These are phyloP conservation scores for Skeletonema menzelii DNA, from an alignment of 108 stramenopile species.

Conservation along the genomic window DNA sequence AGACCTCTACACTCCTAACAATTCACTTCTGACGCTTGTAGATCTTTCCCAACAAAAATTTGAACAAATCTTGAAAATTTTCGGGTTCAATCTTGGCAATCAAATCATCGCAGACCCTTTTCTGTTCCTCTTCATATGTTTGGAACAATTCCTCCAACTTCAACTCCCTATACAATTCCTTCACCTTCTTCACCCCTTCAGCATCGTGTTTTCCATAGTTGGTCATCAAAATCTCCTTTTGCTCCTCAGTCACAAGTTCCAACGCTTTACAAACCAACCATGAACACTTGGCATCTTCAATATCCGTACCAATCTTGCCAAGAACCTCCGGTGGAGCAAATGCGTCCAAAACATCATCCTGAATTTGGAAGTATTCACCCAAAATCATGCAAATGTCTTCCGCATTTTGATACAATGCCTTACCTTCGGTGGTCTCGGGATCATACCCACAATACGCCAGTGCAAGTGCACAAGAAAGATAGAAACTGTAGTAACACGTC, in stretches of 20 bases:
- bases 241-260: constrained; percentile 47
- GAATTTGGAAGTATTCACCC: constrained; percentile 99
- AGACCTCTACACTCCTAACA: not conserved
- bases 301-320: constrained; percentile 99
- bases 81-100: constrained; percentile 56
- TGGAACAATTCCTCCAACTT: constrained; percentile 71
- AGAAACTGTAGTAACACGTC: constrained; percentile 99
- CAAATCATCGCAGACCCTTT: constrained; percentile 52
- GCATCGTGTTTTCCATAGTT: constrained; percentile 91
- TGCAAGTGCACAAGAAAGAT: constrained; percentile 85
- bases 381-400: constrained; percentile 80
- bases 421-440: constrained; percentile 15
- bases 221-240: constrained; percentile 60
- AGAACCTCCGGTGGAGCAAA: constrained; percentile 93
- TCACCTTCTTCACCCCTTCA: constrained; percentile 72
- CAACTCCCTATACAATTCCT: constrained; percentile 88
- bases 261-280: constrained; percentile 96
- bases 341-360: constrained; percentile 98
- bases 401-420: constrained; percentile 50
- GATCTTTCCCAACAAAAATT: constrained; percentile 89
- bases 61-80: constrained; percentile 72
- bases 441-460: constrained; percentile 69
- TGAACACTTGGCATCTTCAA: constrained; percentile 99
- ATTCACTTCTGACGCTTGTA: constrained; percentile 95
- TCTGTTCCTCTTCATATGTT: constrained; percentile 86